A percentile compares a stretch with the other conserved stretches of the same genome.
These are phyloP conservation scores for Trifolium subterraneum DNA, from an alignment of 306 rosid species.

Conservation along the genomic window DNA sequence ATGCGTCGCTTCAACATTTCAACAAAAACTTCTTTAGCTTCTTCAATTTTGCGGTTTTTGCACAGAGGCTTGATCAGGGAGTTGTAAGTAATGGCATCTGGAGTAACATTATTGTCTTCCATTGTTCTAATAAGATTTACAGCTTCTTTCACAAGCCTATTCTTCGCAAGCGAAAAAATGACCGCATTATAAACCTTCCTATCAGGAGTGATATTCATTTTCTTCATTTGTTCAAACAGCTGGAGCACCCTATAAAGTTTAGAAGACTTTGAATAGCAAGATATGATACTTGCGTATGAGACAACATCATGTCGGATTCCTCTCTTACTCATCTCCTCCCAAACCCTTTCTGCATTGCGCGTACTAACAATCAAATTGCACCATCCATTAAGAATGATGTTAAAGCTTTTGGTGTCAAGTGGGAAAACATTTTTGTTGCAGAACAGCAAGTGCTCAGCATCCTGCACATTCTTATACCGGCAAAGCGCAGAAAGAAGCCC, in stretches of 20 bases:
- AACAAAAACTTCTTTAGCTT: conserved; percentile 61
- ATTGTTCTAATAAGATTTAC: conserved; percentile 59
- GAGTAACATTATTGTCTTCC: conserved; percentile 65
- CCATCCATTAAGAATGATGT: conserved; percentile 92
- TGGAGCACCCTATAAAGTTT: conserved; percentile 67
- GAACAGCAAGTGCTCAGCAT: conserved; percentile 80
- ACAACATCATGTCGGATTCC: conserved; percentile 71
- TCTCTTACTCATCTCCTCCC: conserved; percentile 80
- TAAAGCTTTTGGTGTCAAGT: conserved; percentile 75
- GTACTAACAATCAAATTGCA: conserved; percentile 71
- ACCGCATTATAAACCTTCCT: conserved; percentile 84
- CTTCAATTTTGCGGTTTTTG: conserved; percentile 59
- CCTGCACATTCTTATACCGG: conserved; percentile 77
- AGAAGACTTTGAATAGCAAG: conserved; percentile 80
- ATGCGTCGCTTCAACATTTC: conserved; percentile 59
- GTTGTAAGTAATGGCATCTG: conserved; percentile 77
- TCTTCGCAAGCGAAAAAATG: conserved; percentile 75
- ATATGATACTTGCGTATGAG: conserved; percentile 76
- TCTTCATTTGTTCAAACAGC: conserved; percentile 69
- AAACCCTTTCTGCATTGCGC: conserved; percentile 69
- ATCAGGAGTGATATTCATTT: conserved; percentile 60
- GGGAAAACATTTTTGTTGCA: conserved; percentile 66
- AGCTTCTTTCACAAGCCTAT: conserved; percentile 67
- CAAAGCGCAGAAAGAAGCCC: conserved; percentile 89
- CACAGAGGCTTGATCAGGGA: conserved; percentile 88